Base-by-base conservation (phyloP, 176 grass and related monocot genomes). In the Juncus inflexus region DNA sequence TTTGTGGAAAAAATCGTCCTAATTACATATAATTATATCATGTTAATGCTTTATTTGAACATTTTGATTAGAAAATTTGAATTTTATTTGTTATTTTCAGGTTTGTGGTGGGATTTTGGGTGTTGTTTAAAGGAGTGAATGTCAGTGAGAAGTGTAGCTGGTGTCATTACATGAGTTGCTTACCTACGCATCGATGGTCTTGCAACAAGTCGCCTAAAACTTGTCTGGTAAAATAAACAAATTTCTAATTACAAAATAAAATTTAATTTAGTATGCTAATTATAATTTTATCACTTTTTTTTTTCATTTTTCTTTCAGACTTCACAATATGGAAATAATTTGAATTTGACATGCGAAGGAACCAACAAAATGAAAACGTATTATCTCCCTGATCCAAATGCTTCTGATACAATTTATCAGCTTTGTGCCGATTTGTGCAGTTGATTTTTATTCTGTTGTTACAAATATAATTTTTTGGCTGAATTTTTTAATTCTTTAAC, bases 101-200 rank as follows among this genome's bases (percentile, higher is more conserved):
- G 75, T 97, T 97, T 63, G 79, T 71, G 37, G 16, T 91, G 74
- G 79, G 85, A 35, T 62, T 84, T 43, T 64, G 86, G 49, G 69
- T 86, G 59, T 67, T 97, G 62, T 77, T 92, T 64, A 62, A 62
- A 69, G 83, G 83, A 19, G 74, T 75, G 63, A 55, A 97, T 82
- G 77, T 80, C 37, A 91, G 79, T 35, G 50, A 91, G 35, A 77
- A 84, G 60, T 89, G 88, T 62, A 83, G 81, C 3, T 96, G 87
- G 91, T 96, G 91, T 70, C 87, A 91, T 73, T 96, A 96, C 66
- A 43, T 96, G 49, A 96, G 79, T 74, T 96, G 91, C 53, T 73
- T 91, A 54, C 91, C 91, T 55, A 96, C 87, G 70, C 88, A 81
- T 67, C 85, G 74, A 61, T 96, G 91, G 91, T 87, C 64, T 45